Evolutionary conservation across 116 monocot genomes (phyloP).

Genomic region (Papilionanthe hybrid): DNA sequence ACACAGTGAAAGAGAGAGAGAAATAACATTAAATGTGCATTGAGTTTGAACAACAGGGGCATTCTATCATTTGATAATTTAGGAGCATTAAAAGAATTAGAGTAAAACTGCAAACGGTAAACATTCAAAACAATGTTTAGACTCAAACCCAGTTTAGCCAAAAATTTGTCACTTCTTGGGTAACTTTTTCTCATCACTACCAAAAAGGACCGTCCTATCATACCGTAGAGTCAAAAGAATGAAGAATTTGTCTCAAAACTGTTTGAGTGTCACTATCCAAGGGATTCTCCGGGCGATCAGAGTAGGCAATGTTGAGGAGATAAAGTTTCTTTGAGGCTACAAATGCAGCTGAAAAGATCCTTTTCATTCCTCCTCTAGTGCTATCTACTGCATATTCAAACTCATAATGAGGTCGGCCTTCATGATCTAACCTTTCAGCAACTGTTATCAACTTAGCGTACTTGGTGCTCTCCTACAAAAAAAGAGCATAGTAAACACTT

Average conservation of each 20-base stretch:
- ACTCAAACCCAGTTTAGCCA: too few species aligned
- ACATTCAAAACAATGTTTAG: too few species aligned
- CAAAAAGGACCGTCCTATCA: background rate
- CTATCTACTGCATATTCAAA: slow-evolving; percentile 86
- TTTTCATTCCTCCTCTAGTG: slow-evolving; percentile 87
- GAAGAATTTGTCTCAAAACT: slow-evolving; percentile 78
- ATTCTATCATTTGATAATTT: background rate
- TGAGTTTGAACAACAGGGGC: background rate
- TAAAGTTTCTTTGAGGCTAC: slow-evolving; percentile 71
- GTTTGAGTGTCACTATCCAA: slow-evolving; percentile 45
- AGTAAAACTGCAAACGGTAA: too few species aligned
- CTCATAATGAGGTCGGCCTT: slow-evolving; percentile 66
- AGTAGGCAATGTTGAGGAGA: slow-evolving; percentile 71
- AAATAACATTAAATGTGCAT: background rate
- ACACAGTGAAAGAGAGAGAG: background rate
- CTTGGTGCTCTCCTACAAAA: slow-evolving; percentile 79
- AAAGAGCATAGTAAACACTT: background rate
- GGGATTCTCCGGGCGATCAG: slow-evolving; percentile 63
- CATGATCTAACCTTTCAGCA: slow-evolving; percentile 45
- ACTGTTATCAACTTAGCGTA: slow-evolving; percentile 42
- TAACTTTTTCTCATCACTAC: background rate
- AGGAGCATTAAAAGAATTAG: background rate
- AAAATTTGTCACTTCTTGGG: background rate
- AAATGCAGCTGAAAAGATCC: slow-evolving; percentile 90
- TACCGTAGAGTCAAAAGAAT: slow-evolving; percentile 55